Percentiles rank a stretch among this genome's conserved stretches.
phyloP scores from a whole-genome alignment of 192 early-diverging fungal genomes.

The Linderina pennispora region DNA sequence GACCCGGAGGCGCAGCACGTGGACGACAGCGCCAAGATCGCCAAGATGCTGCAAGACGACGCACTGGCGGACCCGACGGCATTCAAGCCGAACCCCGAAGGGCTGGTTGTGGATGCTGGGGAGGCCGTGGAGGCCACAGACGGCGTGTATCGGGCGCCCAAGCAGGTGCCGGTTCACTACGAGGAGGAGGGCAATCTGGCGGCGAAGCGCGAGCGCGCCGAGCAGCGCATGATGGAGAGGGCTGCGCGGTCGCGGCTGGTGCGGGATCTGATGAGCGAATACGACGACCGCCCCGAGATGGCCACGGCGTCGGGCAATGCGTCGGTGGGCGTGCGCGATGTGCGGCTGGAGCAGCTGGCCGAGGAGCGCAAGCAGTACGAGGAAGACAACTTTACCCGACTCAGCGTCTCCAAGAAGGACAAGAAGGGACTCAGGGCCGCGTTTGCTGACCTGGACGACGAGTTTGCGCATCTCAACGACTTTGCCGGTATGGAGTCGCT shows the following conservation, averaged over 20 bases:
- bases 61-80: slow-evolving; percentile 69
- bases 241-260: slow-evolving; percentile 79
- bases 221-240: slow-evolving; percentile 56
- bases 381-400: slow-evolving; percentile 83
- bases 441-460: slow-evolving; percentile 65
- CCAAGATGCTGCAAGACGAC: slow-evolving; percentile 26
- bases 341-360: slow-evolving; percentile 51
- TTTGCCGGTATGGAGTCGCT: slow-evolving; percentile 43
- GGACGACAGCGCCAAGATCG: slow-evolving; percentile 39
- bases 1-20: slow-evolving; percentile 15
- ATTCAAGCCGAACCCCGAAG: slow-evolving; percentile 85
- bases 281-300: slow-evolving; percentile 82
- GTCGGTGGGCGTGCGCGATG: slow-evolving; percentile 51
- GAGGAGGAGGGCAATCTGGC: slow-evolving; percentile 58
- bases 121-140: slow-evolving; percentile 31
- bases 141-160: slow-evolving; percentile 83
- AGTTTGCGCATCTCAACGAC: slow-evolving; percentile 66
- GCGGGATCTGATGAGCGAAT: slow-evolving; percentile 74
- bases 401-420: slow-evolving; percentile 68
- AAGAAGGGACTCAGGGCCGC: slow-evolving; percentile 56
- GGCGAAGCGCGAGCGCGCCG: slow-evolving; percentile 56
- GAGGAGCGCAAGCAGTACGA: slow-evolving; percentile 70
- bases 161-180: slow-evolving; percentile 77
- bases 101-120: slow-evolving; percentile 43
- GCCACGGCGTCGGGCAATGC: slow-evolving; percentile 65